These are phyloP conservation scores for Aureobasidium melanogenum DNA, from an alignment of 2,329 filamentous ascomycete genomes.

Conservation along the genomic window DNA sequence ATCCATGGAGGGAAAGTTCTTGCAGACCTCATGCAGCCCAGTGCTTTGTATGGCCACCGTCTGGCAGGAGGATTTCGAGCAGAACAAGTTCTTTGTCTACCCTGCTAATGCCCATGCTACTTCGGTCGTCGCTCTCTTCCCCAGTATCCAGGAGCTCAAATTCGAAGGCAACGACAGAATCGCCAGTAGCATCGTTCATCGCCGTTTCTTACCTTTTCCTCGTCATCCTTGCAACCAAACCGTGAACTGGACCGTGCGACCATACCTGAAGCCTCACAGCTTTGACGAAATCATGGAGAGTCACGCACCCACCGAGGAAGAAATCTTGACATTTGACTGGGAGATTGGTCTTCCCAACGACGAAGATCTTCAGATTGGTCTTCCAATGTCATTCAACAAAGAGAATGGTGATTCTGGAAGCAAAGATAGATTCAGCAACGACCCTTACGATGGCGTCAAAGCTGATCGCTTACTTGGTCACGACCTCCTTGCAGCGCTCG, in stretches of 20 bases:
- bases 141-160: conserved; percentile 32
- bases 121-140: conserved; percentile 30
- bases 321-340: neutral
- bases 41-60: conserved; percentile 33
- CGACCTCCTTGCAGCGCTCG: conserved; percentile 18
- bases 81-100: neutral
- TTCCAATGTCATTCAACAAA: conserved; percentile 12
- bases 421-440: conserved; percentile 17
- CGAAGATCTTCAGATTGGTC: conserved; percentile 15
- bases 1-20: neutral
- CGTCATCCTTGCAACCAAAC: conserved; percentile 32
- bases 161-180: conserved; percentile 41
- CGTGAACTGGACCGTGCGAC: conserved; percentile 34
- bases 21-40: conserved; percentile 15
- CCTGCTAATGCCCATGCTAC: conserved; percentile 12
- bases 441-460: conserved; percentile 1
- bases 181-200: conserved; percentile 33
- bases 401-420: conserved; percentile 15
- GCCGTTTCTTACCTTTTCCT: conserved; percentile 36
- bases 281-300: conserved; percentile 26
- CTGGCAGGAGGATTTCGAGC: conserved; percentile 28
- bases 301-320: conserved; percentile 14
- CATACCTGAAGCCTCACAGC: conserved; percentile 27
- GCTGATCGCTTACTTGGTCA: conserved; percentile 17
- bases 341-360: conserved; percentile 5